phyloP scores from a whole-genome alignment of 768 basidiomycete species.

The Suillus alpinus region DNA sequence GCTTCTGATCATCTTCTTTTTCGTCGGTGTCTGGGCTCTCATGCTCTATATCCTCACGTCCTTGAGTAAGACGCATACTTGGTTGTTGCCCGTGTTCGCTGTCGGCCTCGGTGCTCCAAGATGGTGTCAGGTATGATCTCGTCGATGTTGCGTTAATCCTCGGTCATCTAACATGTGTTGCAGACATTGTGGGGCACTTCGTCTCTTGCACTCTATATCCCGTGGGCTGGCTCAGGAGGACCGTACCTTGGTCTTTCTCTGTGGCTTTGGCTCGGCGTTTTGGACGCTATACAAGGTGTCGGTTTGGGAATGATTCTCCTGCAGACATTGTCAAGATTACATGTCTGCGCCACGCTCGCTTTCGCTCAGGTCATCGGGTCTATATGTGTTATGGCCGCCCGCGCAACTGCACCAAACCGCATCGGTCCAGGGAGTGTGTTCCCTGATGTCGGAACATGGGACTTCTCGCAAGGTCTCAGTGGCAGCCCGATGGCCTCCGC shows the following conservation, averaged over 20 bases:
- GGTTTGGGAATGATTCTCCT: constrained; percentile 90
- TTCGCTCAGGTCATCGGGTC: constrained; percentile 90
- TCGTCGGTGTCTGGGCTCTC: constrained; percentile 81
- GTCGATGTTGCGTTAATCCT: background rate
- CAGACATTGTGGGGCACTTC: constrained; percentile 95
- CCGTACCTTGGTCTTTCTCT: constrained; percentile 88
- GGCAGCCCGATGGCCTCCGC: constrained; percentile 83
- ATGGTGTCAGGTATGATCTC: constrained; percentile 80
- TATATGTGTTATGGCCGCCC: constrained; percentile 88
- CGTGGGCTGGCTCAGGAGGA: constrained; percentile 84
- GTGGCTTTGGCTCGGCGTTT: constrained; percentile 94
- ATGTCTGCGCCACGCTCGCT: constrained; percentile 91
- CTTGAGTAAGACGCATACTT: constrained; percentile 92
- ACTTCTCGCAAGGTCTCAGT: constrained; percentile 67
- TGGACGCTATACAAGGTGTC: constrained; percentile 93
- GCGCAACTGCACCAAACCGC: constrained; percentile 86
- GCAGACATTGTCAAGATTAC: constrained; percentile 88
- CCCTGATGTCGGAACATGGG: constrained; percentile 90
- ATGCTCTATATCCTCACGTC: constrained; percentile 74
- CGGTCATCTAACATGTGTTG: background rate
- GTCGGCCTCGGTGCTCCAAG: constrained; percentile 91
- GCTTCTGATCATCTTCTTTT: constrained; percentile 79
- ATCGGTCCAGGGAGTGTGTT: constrained; percentile 89
- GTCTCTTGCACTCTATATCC: constrained; percentile 87
- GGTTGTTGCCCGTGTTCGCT: constrained; percentile 92